Conservation (phyloP, 495 filamentous ascomycete genomes). For the Trichoderma gamsii region DNA sequence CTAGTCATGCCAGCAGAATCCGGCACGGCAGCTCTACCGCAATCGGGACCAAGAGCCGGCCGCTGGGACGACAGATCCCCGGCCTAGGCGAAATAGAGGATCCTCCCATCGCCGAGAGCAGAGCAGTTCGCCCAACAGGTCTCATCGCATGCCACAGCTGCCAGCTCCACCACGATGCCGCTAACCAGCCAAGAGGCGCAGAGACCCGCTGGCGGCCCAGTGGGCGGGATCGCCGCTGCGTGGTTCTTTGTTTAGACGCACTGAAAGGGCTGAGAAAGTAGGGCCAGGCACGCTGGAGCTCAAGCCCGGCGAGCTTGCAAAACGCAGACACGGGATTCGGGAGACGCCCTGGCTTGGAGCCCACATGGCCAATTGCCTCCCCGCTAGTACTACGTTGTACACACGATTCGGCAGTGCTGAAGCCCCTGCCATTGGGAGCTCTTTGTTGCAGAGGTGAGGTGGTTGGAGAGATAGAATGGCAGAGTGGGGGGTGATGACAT, state of each 20-base stretch:
- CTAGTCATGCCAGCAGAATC: background rate
- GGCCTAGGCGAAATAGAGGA: background rate
- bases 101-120: background rate
- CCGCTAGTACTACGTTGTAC: background rate
- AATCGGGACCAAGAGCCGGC: background rate
- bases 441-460: background rate
- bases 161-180: conserved; percentile 7
- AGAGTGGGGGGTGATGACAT: background rate
- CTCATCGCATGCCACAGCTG: background rate
- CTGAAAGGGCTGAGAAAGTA: background rate
- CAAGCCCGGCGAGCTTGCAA: background rate
- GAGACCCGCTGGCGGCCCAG: background rate
- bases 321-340: background rate
- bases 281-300: background rate
- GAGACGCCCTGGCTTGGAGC: background rate
- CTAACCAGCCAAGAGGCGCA: background rate
- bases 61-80: conserved; percentile 4
- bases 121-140: conserved; percentile 2
- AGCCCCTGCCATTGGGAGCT: background rate
- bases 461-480: background rate
- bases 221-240: conserved; percentile 1
- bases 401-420: background rate
- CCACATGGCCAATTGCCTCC: background rate
- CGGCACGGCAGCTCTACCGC: conserved; percentile 7
- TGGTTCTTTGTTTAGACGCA: background rate